Evolutionary conservation across 2,329 filamentous ascomycete genomes (phyloP), one percentile per base, ranked within the genome.

Genomic region (Cladosporium colombiae): DNA sequence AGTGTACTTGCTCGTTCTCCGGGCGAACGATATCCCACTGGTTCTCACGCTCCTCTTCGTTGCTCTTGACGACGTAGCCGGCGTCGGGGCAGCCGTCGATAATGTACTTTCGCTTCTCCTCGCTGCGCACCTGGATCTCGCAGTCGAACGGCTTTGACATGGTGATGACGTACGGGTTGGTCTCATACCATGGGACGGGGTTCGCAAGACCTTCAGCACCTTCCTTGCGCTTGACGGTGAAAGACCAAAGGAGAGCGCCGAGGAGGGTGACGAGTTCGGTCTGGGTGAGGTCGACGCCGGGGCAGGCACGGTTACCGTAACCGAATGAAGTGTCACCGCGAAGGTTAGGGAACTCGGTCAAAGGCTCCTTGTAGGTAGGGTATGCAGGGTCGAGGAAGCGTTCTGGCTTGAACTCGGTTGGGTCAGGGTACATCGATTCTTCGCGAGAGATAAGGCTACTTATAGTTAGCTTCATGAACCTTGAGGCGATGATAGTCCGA

Each of bases 281-380:
- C 63, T 70, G 67, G n/a, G 72, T 74, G 64, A 76, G 74, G 62
- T 75, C 73, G 55, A 74, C 70, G 63, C 75, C 75, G n/a, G 73
- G 73, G 66, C 75, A 77, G 59, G 69, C 70, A 23, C 75, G 74
- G 65, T 72, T 75, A 55, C 75, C 75, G 68, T 76, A 76, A 63
- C 75, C 75, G 65, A 76, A 76, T n/a, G 69, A 70, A 35, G 67
- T 70, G 68, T 75, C 71, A 66, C 71, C 72, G 67, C 70, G 69
- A 55, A 77, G 70, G 70, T 73, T 76, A 57, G 75, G 75, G 69
- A 74, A 76, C 60, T 77, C 73, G 65, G 71, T 74, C 29, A 77
- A 70, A 6, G 75, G 75, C 66, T 76, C 75, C 64, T 76, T 74
- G 72, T 74, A 77, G 60, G 75, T 76, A 23, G 75, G 75, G 67